Evolutionary conservation across 768 basidiomycete genomes (phyloP), one percentile per base, ranked within the genome.

Genomic region (Termitomyces sp.): DNA sequence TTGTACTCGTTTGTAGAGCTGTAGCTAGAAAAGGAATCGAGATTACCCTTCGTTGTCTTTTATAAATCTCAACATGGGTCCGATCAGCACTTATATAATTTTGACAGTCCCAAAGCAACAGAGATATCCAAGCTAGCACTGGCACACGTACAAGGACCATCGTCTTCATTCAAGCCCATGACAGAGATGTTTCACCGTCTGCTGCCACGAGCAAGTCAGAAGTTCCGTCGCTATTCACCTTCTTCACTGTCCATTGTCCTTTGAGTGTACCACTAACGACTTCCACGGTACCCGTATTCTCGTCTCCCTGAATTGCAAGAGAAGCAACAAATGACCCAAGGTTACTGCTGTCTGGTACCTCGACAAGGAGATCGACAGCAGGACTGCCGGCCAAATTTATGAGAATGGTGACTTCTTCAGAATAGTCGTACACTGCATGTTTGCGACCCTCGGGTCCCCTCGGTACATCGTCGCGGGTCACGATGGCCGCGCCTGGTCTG

Each of bases 401-500:
- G 38, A 68, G 2, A 28, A 28, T 28, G 38, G 60, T 65, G 20
- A 67, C 48, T 20, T 68, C 64, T 18, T 60, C 51, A 20, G 70
- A 60, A 57, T 70, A 71, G 35, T 71, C 69, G 39, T 69, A 71
- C 20, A 59, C 63, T 33, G 64, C 60, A 15, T 58, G 55, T 28
- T 28, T 28, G 36, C 66, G 62, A 13, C 32, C 60, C 36, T 50
- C 28, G 6, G 45, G 3, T 55, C 62, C 61, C 20, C 44, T 53
- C 22, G 64, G 28, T 18, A 64, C 63, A 24, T 71, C 53, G 6
- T 64, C 62, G 1, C 66, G 63, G 28, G 68, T 55, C 4, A 68
- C 71, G 22, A 75, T 60, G 1, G 69, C 74, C 22, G 66, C 51
- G 9, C 71, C 72, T 28, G 71, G 73, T 24, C 73, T 65, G 7